These are phyloP conservation scores for Dothideomycetes sp. DNA, from an alignment of 2,329 filamentous ascomycete genomes.

Conservation along the genomic window DNA sequence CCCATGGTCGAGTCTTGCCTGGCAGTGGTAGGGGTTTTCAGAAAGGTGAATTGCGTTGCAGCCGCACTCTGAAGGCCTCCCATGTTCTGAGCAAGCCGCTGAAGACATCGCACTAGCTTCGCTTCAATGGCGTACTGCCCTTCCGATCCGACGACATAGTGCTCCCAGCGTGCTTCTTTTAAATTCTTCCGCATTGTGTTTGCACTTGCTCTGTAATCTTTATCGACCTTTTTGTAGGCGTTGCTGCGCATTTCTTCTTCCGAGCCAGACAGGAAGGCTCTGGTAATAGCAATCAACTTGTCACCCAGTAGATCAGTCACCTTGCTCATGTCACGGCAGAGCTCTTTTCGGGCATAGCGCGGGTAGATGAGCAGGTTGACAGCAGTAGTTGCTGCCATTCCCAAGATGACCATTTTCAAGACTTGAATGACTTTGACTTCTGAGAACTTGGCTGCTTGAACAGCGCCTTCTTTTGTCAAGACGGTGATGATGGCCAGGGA, in stretches of 20 bases:
- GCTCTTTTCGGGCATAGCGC: slow-evolving; percentile 60
- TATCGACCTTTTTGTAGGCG: slow-evolving; percentile 47
- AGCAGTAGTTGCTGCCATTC: slow-evolving; percentile 57
- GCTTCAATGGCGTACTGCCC: slow-evolving; percentile 68
- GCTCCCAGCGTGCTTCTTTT: slow-evolving; percentile 78
- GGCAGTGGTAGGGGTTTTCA: slow-evolving; percentile 48
- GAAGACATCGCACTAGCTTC: slow-evolving; percentile 71
- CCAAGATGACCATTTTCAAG: slow-evolving; percentile 73
- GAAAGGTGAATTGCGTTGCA: slow-evolving; percentile 73
- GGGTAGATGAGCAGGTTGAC: slow-evolving; percentile 73
- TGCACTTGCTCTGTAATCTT: slow-evolving; percentile 56
- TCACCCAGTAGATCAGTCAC: slow-evolving; percentile 67
- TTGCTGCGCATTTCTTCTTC: slow-evolving; percentile 64
- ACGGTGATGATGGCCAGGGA: slow-evolving; percentile 84
- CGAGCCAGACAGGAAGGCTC: slow-evolving; percentile 71
- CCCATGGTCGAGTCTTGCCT: slow-evolving; percentile 1
- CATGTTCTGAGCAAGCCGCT: slow-evolving; percentile 75
- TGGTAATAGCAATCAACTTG: slow-evolving; percentile 70
- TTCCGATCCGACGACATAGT: slow-evolving; percentile 72
- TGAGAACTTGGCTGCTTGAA: slow-evolving; percentile 72
- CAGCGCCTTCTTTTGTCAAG: slow-evolving; percentile 80
- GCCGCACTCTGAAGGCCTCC: slow-evolving; percentile 85
- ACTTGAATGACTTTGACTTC: slow-evolving; percentile 73
- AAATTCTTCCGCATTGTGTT: slow-evolving; percentile 64
- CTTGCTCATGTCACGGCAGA: slow-evolving; percentile 63